Conservation (phyloP, 805 yeast species). For the Saturnispora halmiae region DNA sequence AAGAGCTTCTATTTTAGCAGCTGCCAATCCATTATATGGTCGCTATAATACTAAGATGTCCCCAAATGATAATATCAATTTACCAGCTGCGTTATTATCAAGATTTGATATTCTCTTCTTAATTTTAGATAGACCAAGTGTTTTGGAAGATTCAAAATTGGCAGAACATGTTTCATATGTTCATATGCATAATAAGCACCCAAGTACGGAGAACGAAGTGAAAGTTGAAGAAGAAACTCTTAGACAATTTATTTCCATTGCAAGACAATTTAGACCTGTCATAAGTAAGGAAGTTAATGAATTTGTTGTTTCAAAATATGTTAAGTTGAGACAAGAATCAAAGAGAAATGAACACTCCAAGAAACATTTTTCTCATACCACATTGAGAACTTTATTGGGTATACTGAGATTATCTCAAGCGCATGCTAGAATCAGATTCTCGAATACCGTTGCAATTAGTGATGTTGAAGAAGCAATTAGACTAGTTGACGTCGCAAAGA, state of each 20-base stretch:
- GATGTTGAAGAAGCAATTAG: constrained; percentile 97
- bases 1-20: constrained; percentile 89
- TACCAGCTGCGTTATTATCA: constrained; percentile 92
- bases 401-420: constrained; percentile 92
- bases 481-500: constrained; percentile 76
- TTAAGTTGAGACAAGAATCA: constrained; percentile 87
- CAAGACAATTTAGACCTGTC: constrained; percentile 76
- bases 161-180: constrained; percentile 94
- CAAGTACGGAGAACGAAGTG: constrained; percentile 46
- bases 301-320: constrained; percentile 76
- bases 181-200: constrained; percentile 87
- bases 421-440: constrained; percentile 79
- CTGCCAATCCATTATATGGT: constrained; percentile 97
- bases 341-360: constrained; percentile 68
- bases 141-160: constrained; percentile 72
- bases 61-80: constrained; percentile 89
- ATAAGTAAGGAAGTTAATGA: constrained; percentile 79
- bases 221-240: constrained; percentile 74
- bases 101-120: constrained; percentile 88
- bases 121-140: constrained; percentile 73
- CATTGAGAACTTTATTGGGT: constrained; percentile 91
- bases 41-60: constrained; percentile 84
- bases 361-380: constrained; percentile 79
- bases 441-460: constrained; percentile 54
- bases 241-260: constrained; percentile 80